Evolutionary conservation across 495 filamentous ascomycete genomes (phyloP), one percentile per base, ranked within the genome.

Genomic region (Tirmania nivea): DNA sequence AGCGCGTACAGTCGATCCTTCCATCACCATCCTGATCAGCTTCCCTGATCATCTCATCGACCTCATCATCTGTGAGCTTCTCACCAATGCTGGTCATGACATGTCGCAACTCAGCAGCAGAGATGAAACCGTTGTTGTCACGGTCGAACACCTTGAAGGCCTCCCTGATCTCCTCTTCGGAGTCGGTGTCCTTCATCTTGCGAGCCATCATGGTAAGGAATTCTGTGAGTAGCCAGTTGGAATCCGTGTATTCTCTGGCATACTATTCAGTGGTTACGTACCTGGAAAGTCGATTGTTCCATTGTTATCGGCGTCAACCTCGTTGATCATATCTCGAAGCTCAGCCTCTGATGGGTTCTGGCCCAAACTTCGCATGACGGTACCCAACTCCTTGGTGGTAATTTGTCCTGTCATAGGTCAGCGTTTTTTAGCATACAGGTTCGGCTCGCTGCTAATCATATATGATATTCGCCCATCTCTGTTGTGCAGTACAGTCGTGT

Each of bases 141-240:
- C 90, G 86, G 65, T 97, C 90, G 67, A 97, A 97, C 52, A 97
- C 90, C 78, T 96, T 79, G 71, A 85, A 84, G 0, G 81, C 55
- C 57, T 62, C 60, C 62, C 92, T 84, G 66, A 97, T 96, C 70
- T 97, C 90, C 74, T 96, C 92, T 73, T 97, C 92, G 51, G 89
- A 95, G 65, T 96, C 90, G 60, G 92, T 96, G 65, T 96, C 92
- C 78, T 96, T 97, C 92, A 97, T 97, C 75, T 96, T 96, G 64
- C 92, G 80, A 52, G 92, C 90, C 90, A 97, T 97, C 92, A 96
- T 97, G 56, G 90, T 96, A 54, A 96, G 76, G 73, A 97, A 97
- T 61, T 97, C 90, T 94, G 62, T 53, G 54, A 52, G 34, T 55
- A 34, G 53, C 59, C 21, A 12, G 49, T 37, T 48, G 11, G 35